Conservation (phyloP, 352 stramenopile genomes). For the Phytophthora multivora region DNA sequence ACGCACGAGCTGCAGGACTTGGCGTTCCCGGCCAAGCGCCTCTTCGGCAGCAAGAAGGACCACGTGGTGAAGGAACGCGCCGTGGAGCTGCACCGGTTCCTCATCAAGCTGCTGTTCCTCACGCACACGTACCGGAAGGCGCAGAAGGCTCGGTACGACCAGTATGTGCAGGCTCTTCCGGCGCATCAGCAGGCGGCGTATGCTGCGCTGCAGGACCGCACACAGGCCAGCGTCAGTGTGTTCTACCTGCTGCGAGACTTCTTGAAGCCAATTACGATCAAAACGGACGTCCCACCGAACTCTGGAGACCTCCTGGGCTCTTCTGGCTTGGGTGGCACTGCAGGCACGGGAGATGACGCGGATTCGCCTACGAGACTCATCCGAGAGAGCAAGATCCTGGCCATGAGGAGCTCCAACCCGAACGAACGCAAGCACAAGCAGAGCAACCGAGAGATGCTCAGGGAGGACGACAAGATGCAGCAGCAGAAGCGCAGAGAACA, state of each 20-base stretch:
- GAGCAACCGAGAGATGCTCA: background rate
- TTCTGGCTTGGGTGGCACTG: background rate
- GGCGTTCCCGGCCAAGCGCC: constrained; percentile 60
- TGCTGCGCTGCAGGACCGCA: constrained; percentile 40
- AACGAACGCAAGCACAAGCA: constrained; percentile 17
- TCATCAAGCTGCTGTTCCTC: constrained; percentile 73
- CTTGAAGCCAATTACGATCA: constrained; percentile 56
- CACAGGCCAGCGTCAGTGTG: constrained; percentile 61
- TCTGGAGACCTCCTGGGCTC: constrained; percentile 27
- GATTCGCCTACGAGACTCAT: constrained; percentile 49
- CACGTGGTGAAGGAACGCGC: constrained; percentile 76
- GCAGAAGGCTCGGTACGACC: constrained; percentile 66
- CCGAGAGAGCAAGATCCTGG: constrained; percentile 75
- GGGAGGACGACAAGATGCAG: constrained; percentile 21
- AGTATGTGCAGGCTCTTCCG: constrained; percentile 41
- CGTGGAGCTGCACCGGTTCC: constrained; percentile 74
- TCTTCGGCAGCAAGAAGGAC: constrained; percentile 75
- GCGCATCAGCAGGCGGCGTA: constrained; percentile 29
- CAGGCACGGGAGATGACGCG: constrained; percentile 21
- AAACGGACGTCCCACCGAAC: constrained; percentile 23
- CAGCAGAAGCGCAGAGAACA: constrained; percentile 25
- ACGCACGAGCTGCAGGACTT: constrained; percentile 37
- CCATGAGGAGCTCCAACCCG: constrained; percentile 46
- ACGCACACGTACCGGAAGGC: constrained; percentile 80
- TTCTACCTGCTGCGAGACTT: constrained; percentile 79